Evolutionary conservation across 1,284 basidiomycete genomes (phyloP).

Genomic region (Leccinum solheimii): DNA sequence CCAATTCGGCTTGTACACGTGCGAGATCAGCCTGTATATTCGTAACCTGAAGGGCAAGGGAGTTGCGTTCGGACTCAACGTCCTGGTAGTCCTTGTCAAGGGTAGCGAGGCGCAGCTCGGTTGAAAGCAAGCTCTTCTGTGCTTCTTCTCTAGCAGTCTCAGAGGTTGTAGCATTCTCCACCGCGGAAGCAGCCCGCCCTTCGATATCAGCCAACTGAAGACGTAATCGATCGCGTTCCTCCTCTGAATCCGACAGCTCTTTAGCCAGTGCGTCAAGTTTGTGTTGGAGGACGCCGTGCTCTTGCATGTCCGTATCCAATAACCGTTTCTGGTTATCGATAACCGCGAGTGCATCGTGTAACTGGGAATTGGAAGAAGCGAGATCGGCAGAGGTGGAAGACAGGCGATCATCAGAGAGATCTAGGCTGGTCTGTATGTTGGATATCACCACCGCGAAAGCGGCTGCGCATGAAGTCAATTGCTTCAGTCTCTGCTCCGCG

Average conservation of each 20-base stretch:
- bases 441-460: slow-evolving; percentile 40
- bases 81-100: slow-evolving; percentile 47
- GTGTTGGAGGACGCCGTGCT: slow-evolving; percentile 14
- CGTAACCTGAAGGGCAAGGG: slow-evolving; percentile 57
- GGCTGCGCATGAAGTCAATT: slow-evolving; percentile 32
- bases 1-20: slow-evolving; percentile 50
- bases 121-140: slow-evolving; percentile 28
- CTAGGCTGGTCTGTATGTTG: slow-evolving; percentile 35
- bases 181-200: slow-evolving; percentile 35
- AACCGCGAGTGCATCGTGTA: slow-evolving; percentile 19
- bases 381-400: slow-evolving; percentile 16
- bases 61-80: slow-evolving; percentile 61
- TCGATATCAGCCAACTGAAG: slow-evolving; percentile 24
- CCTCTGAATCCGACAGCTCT: slow-evolving; percentile 23
- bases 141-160: slow-evolving; percentile 40
- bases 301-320: slow-evolving; percentile 6
- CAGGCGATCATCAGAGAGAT: slow-evolving; percentile 25
- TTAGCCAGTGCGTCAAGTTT: slow-evolving; percentile 15
- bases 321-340: slow-evolving; percentile 18
- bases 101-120: slow-evolving; percentile 38
- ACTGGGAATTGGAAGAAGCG: slow-evolving; percentile 12
- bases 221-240: slow-evolving; percentile 17
- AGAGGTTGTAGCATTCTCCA: slow-evolving; percentile 33
- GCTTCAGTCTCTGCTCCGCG: slow-evolving; percentile 27
- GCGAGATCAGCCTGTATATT: slow-evolving; percentile 62